Evolutionary conservation across 2,329 filamentous ascomycete genomes (phyloP), one percentile per base, ranked within the genome.

Genomic region (Phialophora verrucosa): DNA sequence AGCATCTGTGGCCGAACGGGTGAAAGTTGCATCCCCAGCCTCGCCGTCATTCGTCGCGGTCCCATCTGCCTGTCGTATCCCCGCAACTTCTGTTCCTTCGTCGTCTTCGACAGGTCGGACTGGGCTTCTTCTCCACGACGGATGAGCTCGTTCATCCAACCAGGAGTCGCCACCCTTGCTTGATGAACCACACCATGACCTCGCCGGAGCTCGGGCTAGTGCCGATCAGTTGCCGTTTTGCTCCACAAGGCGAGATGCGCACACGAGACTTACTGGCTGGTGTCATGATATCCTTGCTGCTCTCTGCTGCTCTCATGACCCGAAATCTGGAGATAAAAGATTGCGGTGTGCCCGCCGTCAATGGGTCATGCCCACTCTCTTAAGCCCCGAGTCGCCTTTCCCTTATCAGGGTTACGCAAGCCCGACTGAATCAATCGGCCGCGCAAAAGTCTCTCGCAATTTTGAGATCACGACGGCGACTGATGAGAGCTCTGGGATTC

Each of bases 11-110:
- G 14, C 23, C 49, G 49, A 51, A 51, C 10, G 23, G 25, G 58
- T 50, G 11, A 42, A 23, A 14, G 27, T 20, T 20, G 12, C 35
- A 29, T 29, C 32, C 6, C n/a, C 59, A 62, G 55, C 56, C 32
- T 63, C 51, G 31, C 58, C 53, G 11, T 59, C 32, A 68, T 68
- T 68, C 60, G 66, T 51, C 59, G 35, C 42, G 32, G 23, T n/a
- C 32, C 44, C 42, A 25, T 31, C 51, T 63, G 55, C 49, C 51
- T 56, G 54, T 57, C 59, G 53, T 17, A 50, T 59, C 54, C 53
- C 53, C 53, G 53, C 53, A 32, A 55, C 31, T 55, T 1, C 53
- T 35, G 23, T 6, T 35, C 53, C 53, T 55, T n/a, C 53, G 27
- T n/a, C 14, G 6, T n/a, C 38, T n/a, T 44, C 17, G 3, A 55